Evolutionary conservation across 2,329 filamentous ascomycete genomes (phyloP), one percentile per base, ranked within the genome.

Genomic region (Diplodia scrobiculata): DNA sequence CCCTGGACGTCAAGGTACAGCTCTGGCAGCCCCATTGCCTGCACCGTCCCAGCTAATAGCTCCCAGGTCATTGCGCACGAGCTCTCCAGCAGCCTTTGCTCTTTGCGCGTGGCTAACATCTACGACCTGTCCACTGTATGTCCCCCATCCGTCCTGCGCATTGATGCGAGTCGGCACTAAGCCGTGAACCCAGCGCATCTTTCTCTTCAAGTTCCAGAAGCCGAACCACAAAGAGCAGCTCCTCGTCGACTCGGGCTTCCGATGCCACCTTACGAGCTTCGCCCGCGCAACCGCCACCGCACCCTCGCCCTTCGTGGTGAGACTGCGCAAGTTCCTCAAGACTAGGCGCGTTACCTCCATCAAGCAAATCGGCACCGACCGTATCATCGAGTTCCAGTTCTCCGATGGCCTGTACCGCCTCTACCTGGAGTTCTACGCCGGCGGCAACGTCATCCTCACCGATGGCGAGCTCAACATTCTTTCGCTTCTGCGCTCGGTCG

Each of bases 361-460:
- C 10, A 81, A 84, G 1, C 95, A 99, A 78, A 86, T 99, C 60
- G 95, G 95, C 58, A 97, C 93, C 1, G 95, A 99, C 77, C 86
- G 95, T 63, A 90, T 99, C 68, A 89, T 99, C 63, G 92, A 98
- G 76, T 87, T 99, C 64, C 86, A 90, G 72, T 97, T 99, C 76
- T 96, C 91, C 71, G 92, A 98, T 81, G 95, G 95, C 11, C 84
- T 89, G 71, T 97, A 96, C 75, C 85, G 89, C 50, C 78, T 99
- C 25, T 97, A 92, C 75, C 81, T 99, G 32, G 95, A 99, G 79
- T 99, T 99, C 80, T 99, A 97, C 75, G 94, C 95, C 0, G 91
- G 91, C 63, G 95, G 95, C 53, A 99, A 99, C 75, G 89, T 99
- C 68, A 91, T 99, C 68, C 83, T 99, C 63, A 97, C 95, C 2